Base-by-base conservation (phyloP, 2,329 filamentous ascomycete species). In the Pseudopithomyces maydicus region DNA sequence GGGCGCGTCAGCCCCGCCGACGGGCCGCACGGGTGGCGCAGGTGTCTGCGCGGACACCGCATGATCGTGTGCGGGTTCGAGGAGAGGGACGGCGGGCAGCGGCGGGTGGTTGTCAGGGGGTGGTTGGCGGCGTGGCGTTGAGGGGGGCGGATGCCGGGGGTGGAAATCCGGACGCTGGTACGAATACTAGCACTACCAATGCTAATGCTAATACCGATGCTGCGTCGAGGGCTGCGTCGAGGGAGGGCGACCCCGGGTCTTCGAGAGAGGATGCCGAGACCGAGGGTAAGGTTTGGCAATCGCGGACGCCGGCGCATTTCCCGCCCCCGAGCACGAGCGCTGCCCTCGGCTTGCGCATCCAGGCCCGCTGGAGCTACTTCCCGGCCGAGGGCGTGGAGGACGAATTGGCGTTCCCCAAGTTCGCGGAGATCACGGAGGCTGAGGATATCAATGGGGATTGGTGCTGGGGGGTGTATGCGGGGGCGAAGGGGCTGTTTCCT, bases 361-460 rank as follows among this genome's bases (percentile, higher is more conserved):
- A 83, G 22, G 91, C 91, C 0, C 76, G 83, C 15, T 97, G 91
- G 90, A 83, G 87, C 3, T 96, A 91, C 82, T 93, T 89, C 69
- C 91, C 92, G 0, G 83, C 84, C 2, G 77, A 82, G 0, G 81
- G 77, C 0, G 84, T 84, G 1, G 81, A 80, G 19, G 90, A 97
- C 71, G 94, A 98, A 77, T 77, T 98, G 39, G 76, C 88, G 60
- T 97, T 98, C 66, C 94, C 94, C 0, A 88, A 87, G 49, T 88
- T 90, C 10, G 92, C 93, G 0, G 90, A 95, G 74, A 85, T 98
- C 14, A 83, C 84, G 6, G 94, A 98, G 78, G 86, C 90, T 36
- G 89, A 94, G 72, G 90, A 95, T 74, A 86, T 96, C 46, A 97
- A 97, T 73, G 90, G 89, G 17, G 92, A 97, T 73, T 98, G 93